Base-by-base conservation (phyloP, 164 flowering plant species). In the Dillenia suffruticosa region DNA sequence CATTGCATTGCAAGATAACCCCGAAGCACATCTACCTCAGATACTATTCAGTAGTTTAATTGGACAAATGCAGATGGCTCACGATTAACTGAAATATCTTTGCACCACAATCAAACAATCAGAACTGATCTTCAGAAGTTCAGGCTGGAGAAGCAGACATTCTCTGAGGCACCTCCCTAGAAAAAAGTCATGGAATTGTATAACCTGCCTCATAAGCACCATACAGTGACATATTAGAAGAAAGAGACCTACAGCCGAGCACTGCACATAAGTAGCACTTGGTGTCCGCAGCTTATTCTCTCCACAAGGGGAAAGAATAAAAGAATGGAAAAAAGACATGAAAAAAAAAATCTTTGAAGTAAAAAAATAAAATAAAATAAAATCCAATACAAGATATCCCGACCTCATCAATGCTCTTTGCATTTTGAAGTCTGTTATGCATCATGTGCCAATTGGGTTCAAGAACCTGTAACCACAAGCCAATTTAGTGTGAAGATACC, bases 401-500 rank as follows among this genome's bases (percentile, higher is more conserved):
- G 9, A 92, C 99, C 97, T 95, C 97, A 68, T 92, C 97, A 65
- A 95, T 85, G 77, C 97, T 95, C 76, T 83, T 92, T 60, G 96
- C 96, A 57, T 80, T 78, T 66, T 81, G 88, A 76, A 95, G 85
- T 70, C 84, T 80, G 68, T 68, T 72, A 54, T 85, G 86, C 96
- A 95, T 85, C 64, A 85, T 75, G 64, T 90, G 97, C 97, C 97
- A 95, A 74, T 90, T 90, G 46, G 96, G 97, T 75, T 92, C 99
- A 63, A 95, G 79, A 77, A 92, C 99, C 97, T 90, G 82, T 68
- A 68, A 79, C 64, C 54, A 70, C 59, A 9, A 55, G 54, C 40
- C 40, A 5, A 32, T 32, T 32, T 32, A 32, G 40, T 5, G 40
- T 32, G 7, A 32, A 32, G 40, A 32, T 32, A 32, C 40, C 40